A percentile compares a stretch with the other conserved stretches of the same genome.
Evolutionary conservation across 164 flowering plant genomes (phyloP).

Genomic region (Annona squamosa): DNA sequence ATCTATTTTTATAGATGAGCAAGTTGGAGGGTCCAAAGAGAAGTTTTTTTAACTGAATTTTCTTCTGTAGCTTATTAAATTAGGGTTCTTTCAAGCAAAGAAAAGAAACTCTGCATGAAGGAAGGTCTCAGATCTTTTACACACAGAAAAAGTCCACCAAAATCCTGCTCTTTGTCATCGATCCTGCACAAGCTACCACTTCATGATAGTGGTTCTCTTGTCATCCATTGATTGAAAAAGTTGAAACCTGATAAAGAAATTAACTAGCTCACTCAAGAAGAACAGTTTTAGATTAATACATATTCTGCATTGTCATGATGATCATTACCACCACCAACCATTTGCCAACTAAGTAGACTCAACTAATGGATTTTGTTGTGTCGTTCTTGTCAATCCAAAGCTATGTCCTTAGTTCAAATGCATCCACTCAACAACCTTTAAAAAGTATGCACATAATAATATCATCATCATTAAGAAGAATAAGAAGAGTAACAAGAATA

Average conservation of each 20-base stretch:
- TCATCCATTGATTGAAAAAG: not conserved
- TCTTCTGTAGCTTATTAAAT: not conserved
- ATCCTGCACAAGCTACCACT: not conserved
- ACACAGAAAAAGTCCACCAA: not conserved
- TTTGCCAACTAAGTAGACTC: too few species aligned
- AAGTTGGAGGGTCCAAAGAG: not conserved
- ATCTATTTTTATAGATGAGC: not conserved
- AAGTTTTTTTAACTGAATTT: not conserved
- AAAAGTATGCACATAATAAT: too few species aligned
- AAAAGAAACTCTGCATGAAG: not conserved
- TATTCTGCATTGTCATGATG: too few species aligned
- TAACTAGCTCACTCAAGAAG: too few species aligned
- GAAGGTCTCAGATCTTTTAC: not conserved
- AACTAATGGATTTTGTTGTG: too few species aligned
- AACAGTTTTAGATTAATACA: too few species aligned
- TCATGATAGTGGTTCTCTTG: not conserved
- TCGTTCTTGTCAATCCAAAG: too few species aligned
- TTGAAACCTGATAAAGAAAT: too few species aligned
- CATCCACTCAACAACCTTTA: too few species aligned
- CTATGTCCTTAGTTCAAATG: too few species aligned
- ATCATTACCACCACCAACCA: too few species aligned
- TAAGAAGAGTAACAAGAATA: too few species aligned
- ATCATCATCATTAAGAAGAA: not conserved
- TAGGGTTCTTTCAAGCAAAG: not conserved
- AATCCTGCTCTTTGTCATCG: not conserved